Evolutionary conservation across 1,284 basidiomycete species (phyloP).

Genomic region (Limonomyces culmigenus): DNA sequence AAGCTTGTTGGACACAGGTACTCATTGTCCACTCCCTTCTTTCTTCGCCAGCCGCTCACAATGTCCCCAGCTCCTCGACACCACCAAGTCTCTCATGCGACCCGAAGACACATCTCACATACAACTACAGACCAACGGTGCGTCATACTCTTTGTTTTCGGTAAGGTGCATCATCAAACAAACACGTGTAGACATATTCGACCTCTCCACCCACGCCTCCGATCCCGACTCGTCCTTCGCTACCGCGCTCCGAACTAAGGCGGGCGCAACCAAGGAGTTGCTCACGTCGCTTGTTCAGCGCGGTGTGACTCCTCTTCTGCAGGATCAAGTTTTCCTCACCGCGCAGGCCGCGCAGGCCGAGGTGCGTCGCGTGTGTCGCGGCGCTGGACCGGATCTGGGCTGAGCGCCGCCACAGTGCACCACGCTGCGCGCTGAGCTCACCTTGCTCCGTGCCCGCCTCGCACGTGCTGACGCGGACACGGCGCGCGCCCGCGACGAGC

Average conservation of each 20-base stretch:
- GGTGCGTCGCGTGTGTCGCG: conserved; percentile 26
- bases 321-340: conserved; percentile 23
- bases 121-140: conserved; percentile 28
- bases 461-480: conserved; percentile 36
- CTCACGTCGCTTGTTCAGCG: conserved; percentile 41
- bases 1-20: conserved; percentile 87
- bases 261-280: conserved; percentile 40
- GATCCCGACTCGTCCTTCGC: conserved; percentile 27
- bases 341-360: conserved; percentile 42
- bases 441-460: conserved; percentile 38
- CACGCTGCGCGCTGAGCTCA: conserved; percentile 41
- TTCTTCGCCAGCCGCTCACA: conserved; percentile 2
- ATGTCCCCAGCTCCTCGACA: conserved; percentile 41
- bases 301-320: conserved; percentile 15
- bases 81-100: conserved; percentile 44
- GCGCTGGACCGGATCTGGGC: no score
- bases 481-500: conserved; percentile 36
- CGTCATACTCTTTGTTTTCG: conserved; percentile 5
- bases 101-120: conserved; percentile 32
- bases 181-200: conserved; percentile 25
- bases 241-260: conserved; percentile 32
- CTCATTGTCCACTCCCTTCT: conserved; percentile 6
- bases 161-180: conserved; percentile 4
- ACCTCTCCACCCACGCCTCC: conserved; percentile 34
- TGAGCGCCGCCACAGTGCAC: conserved; percentile 37